Base-by-base conservation (phyloP, 139 green algal species). In the Ettlia oleoabundans region DNA sequence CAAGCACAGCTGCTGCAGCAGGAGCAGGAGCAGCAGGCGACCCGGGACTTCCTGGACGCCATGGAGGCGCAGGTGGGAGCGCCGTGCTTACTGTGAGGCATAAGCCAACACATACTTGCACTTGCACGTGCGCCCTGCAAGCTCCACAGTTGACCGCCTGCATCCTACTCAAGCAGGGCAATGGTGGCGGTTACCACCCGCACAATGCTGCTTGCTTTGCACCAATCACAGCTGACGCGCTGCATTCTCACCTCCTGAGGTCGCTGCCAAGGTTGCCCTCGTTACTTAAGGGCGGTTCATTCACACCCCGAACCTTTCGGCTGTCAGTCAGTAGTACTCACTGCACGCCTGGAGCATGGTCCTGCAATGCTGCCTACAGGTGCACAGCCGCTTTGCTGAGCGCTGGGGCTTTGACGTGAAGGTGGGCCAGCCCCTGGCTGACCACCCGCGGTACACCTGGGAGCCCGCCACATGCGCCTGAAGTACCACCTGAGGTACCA, bases 321-420 rank as follows among this genome's bases (percentile, higher is more conserved):
- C n/a, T n/a, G n/a, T n/a, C n/a, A n/a, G n/a, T n/a, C n/a, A n/a
- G n/a, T n/a, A n/a, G n/a, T n/a, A n/a, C n/a, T n/a, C n/a, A n/a
- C n/a, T n/a, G n/a, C n/a, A n/a, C n/a, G n/a, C n/a, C n/a, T n/a
- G n/a, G n/a, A n/a, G n/a, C n/a, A n/a, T n/a, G n/a, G n/a, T n/a
- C n/a, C n/a, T 58, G 10, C 47, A 58, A 58, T 10, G 47, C 47
- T 65, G 55, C 55, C 55, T 32, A n/a, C 55, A 72, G 35, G 35
- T 21, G 5, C 33, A 3, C 2, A 26, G 7, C 7, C 70, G 70
- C 42, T 77, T 77, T 64, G 70, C 70, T 2, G 42, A 77, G 43
- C 70, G 43, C 38, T 77, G 70, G 70, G 70, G 70, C 43, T 77
- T 77, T 63, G 70, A 77, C 42, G 8, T 30, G 30, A 13, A 18